Conservation (phyloP, 2,329 filamentous ascomycete species). For the Neofusicoccum umdonicola region DNA sequence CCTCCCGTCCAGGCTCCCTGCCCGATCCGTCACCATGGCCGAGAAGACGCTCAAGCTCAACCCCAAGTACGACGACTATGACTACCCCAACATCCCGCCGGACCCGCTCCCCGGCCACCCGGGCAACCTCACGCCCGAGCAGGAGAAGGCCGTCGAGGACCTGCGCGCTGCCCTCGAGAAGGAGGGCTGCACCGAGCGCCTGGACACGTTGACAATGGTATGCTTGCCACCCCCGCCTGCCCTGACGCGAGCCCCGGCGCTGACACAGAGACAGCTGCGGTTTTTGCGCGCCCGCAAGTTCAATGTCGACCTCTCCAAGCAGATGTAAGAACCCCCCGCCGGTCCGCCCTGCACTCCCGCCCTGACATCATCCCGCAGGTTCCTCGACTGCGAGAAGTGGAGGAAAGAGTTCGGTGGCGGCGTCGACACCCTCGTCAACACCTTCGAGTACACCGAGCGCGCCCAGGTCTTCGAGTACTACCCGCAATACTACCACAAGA, state of each 20-base stretch:
- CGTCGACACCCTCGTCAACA: conserved; percentile 75
- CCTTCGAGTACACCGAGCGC: conserved; percentile 87
- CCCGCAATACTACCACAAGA: conserved; percentile 99
- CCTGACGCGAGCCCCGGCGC: conserved; percentile 16
- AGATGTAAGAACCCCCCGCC: conserved; percentile 65
- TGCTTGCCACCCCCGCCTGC: neutral
- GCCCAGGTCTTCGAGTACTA: conserved; percentile 83
- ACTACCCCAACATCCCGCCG: conserved; percentile 79
- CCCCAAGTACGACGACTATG: conserved; percentile 94
- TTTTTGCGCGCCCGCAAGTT: conserved; percentile 96
- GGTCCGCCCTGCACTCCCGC: neutral
- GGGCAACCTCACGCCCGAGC: conserved; percentile 78
- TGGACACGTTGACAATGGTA: conserved; percentile 90
- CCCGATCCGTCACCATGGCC: conserved; percentile 29
- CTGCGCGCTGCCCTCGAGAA: conserved; percentile 81
- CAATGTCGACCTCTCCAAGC: conserved; percentile 76
- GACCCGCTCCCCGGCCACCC: conserved; percentile 74
- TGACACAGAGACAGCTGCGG: conserved; percentile 59
- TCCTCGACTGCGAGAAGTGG: conserved; percentile 87
- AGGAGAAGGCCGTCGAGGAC: conserved; percentile 87
- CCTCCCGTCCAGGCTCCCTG: neutral
- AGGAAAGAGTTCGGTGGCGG: conserved; percentile 71
- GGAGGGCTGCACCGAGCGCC: conserved; percentile 74
- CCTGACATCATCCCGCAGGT: conserved; percentile 59
- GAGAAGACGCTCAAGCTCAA: conserved; percentile 54